A percentile compares a stretch with the other conserved stretches of the same genome.
phyloP scores from a whole-genome alignment of 2,329 filamentous ascomycete genomes.

The Fusarium scirpi region DNA sequence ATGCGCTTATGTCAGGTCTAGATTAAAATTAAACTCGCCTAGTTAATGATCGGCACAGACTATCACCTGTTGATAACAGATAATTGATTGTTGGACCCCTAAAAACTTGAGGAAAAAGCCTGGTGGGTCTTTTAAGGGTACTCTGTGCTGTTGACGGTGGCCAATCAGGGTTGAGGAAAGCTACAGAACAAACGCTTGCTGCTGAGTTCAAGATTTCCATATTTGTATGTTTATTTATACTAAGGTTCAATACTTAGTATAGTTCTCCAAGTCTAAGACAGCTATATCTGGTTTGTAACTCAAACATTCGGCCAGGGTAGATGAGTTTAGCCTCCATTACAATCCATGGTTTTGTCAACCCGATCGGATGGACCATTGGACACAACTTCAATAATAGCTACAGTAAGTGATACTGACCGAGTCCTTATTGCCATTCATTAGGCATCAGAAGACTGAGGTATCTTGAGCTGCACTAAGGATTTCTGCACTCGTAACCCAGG shows the following conservation, averaged over 20 bases:
- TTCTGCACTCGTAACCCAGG: not conserved
- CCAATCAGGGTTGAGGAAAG: not conserved
- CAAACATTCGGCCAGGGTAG: not conserved
- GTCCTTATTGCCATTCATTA: not conserved
- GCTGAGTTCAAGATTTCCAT: not conserved
- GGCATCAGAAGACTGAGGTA: not conserved
- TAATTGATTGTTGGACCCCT: not conserved
- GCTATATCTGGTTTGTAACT: not conserved
- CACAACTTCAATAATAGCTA: not conserved
- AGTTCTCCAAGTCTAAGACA: not conserved
- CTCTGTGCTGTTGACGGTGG: not conserved
- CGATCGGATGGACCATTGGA: not conserved
- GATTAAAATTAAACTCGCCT: not conserved
- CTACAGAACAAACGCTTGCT: not conserved
- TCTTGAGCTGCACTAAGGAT: no score
- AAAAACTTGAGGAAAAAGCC: not conserved
- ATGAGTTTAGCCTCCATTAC: not conserved
- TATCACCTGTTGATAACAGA: not conserved
- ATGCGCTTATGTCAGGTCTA: not conserved
- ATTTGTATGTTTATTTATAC: not conserved
- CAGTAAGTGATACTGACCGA: not conserved
- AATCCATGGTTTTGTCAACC: not conserved
- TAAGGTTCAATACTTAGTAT: not conserved
- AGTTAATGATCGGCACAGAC: not conserved
- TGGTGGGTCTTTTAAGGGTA: not conserved